Evolutionary conservation across 2,329 filamentous ascomycete genomes (phyloP), one percentile per base, ranked within the genome.

Genomic region (Colletotrichum brevisporum): DNA sequence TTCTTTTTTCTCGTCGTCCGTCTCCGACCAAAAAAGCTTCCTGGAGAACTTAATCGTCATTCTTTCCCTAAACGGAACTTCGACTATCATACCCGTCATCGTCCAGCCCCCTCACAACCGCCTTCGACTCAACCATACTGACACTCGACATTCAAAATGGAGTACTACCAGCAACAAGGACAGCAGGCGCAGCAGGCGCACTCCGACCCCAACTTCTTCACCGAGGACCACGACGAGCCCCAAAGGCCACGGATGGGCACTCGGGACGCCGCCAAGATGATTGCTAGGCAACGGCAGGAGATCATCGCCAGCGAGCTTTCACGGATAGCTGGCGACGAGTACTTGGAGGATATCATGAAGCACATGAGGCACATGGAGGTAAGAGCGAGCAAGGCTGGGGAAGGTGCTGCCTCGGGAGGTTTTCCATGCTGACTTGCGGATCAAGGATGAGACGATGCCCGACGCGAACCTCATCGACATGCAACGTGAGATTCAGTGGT

Each of bases 401-500:
- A 26, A 53, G 41, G 21, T 31, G 15, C 4, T 12, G 13, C 8
- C 18, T 36, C 31, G 31, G 31, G 10, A 36, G 27, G 18, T 15
- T 24, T 12, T 16, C 13, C 13, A 36, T 62, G 41, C 67, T 70
- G 39, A 70, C 67, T 36, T n/a, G 26, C 1, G 21, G 0, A 6
- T 36, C 56, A 60, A 89, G 88, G 89, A 91, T 76, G 92, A 97
- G 82, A 98, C 96, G 31, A 86, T 98, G 73, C 94, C 96, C 62
- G 96, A 99, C 81, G 95, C 97, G 79, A 95, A 95, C 80, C 94
- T 97, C 43, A 99, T 99, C 80, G 96, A 99, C 81, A 98, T 98
- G 82, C 96, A 99, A 83, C 94, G 95, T 73, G 96, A 99, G 87
- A 98, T 99, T 72, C 94, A 98, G 80, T 99, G 96, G 96, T 98